Conservation (phyloP, 2,329 filamentous ascomycete species). For the Diaporthe sp. region DNA sequence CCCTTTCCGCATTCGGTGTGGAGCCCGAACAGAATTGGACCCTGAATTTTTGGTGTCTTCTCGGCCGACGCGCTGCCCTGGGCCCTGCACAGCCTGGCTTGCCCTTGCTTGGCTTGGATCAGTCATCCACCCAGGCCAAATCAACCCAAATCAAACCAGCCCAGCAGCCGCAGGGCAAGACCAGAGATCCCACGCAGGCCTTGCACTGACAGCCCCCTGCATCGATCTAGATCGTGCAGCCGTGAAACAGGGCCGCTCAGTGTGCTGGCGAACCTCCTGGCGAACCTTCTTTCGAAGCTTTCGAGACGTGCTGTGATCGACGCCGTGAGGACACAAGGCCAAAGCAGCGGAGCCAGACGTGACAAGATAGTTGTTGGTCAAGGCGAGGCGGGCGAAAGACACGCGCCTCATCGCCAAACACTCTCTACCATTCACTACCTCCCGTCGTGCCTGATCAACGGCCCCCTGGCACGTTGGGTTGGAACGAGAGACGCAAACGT, state of each 20-base stretch:
- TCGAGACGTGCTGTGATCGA: slow-evolving; percentile 5
- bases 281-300: slow-evolving; percentile 21
- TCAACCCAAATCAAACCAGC: slow-evolving; percentile 1
- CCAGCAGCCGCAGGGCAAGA: slow-evolving; percentile 1
- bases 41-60: slow-evolving; percentile 13
- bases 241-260: slow-evolving; percentile 28
- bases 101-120: background rate
- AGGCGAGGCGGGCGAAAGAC: background rate
- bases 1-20: slow-evolving; percentile 31
- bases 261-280: slow-evolving; percentile 9
- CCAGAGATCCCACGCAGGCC: slow-evolving; percentile 24
- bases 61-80: slow-evolving; percentile 25
- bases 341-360: background rate
- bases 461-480: slow-evolving; percentile 22
- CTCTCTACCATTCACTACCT: background rate
- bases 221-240: slow-evolving; percentile 36
- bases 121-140: slow-evolving; percentile 10
- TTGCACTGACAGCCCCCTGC: slow-evolving; percentile 12
- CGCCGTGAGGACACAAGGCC: background rate
- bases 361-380: background rate
- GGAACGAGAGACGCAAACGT: background rate
- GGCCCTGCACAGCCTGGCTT: slow-evolving; percentile 4
- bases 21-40: slow-evolving; percentile 17
- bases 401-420: background rate
- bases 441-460: slow-evolving; percentile 25